Conservation (phyloP, 805 yeast species). For the Maudiozyma serrabonitensis region DNA sequence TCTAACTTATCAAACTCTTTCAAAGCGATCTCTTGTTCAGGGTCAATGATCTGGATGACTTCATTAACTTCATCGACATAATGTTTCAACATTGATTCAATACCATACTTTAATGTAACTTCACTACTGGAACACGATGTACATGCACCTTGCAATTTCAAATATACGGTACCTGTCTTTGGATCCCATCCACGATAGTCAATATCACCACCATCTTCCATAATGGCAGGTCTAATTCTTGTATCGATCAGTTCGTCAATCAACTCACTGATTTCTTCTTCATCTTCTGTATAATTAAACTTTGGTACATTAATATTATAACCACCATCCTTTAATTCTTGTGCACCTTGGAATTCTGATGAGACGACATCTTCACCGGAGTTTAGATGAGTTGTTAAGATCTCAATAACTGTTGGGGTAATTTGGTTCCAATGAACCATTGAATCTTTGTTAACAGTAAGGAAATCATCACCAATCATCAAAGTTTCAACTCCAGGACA, state of each 20-base stretch:
- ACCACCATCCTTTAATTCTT: conserved; percentile 31
- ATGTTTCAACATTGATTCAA: conserved; percentile 93
- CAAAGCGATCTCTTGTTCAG: conserved; percentile 62
- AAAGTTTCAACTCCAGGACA: conserved; percentile 50
- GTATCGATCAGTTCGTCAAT: conserved; percentile 89
- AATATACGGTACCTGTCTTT: conserved; percentile 76
- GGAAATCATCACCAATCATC: conserved; percentile 65
- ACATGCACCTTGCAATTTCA: conserved; percentile 92
- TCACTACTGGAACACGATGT: conserved; percentile 85
- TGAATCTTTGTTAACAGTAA: conserved; percentile 62
- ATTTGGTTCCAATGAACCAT: conserved; percentile 63
- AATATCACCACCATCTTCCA: conserved; percentile 97
- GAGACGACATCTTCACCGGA: conserved; percentile 22
- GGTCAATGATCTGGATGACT: conserved; percentile 81
- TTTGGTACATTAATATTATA: conserved; percentile 25
- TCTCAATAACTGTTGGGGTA: conserved; percentile 47
- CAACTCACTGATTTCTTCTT: conserved; percentile 74
- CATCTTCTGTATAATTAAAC: conserved; percentile 43
- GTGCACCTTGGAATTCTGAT: conserved; percentile 22
- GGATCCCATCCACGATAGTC: conserved; percentile 80
- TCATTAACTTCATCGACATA: conserved; percentile 91
- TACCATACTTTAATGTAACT: conserved; percentile 89
- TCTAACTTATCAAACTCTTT: conserved; percentile 82
- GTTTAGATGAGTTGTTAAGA: conserved; percentile 23
- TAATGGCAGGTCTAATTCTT: conserved; percentile 93